phyloP scores from a whole-genome alignment of 768 basidiomycete genomes.

The Crepidotus variabilis region DNA sequence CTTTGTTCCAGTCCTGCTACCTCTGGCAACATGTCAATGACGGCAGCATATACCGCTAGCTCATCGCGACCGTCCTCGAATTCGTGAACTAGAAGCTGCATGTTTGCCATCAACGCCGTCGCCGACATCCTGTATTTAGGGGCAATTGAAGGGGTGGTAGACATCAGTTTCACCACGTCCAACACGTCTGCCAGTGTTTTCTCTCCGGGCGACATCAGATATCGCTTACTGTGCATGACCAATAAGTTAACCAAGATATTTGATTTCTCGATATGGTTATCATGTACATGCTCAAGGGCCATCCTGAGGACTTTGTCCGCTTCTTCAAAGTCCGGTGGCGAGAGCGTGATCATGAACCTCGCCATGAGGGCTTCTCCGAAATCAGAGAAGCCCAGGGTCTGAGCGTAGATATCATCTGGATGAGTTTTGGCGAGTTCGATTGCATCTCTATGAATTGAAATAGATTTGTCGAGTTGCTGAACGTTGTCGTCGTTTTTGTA shows the following conservation, averaged over 20 bases:
- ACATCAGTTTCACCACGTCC: no score
- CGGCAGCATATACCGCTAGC: neutral
- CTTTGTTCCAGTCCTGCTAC: constrained; percentile 14
- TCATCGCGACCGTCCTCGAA: neutral
- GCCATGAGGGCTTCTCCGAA: neutral
- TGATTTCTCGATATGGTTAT: no score
- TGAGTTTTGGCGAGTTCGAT: neutral
- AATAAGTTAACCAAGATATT: no score
- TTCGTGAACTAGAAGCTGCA: neutral
- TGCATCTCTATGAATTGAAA: neutral
- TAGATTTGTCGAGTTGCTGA: neutral
- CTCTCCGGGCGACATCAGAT: no score
- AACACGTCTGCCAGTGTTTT: no score
- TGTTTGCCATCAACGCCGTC: neutral
- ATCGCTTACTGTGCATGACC: no score
- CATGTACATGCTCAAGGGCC: no score
- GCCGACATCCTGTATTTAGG: neutral
- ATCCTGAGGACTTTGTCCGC: no score
- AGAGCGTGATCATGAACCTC: no score
- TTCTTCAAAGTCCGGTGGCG: no score
- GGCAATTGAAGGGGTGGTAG: no score
- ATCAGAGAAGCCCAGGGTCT: neutral
- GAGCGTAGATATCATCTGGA: neutral
- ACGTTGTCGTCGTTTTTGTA: neutral
- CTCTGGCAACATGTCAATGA: constrained; percentile 12